Conservation (phyloP, 2,329 filamentous ascomycete species). For the Trichoderma asperellum region DNA sequence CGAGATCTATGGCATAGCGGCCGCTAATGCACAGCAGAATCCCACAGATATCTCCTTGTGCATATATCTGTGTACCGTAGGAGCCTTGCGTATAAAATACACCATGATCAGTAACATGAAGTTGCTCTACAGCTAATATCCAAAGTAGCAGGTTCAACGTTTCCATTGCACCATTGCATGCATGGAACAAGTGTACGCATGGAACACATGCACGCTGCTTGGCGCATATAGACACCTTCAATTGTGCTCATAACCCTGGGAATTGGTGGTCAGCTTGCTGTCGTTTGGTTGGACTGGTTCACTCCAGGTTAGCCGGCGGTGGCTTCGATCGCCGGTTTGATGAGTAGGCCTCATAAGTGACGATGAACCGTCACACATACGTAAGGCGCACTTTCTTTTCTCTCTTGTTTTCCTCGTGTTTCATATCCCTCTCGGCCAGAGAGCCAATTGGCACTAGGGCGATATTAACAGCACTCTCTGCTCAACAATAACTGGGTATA, state of each 20-base stretch:
- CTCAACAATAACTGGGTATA: constrained; percentile 1
- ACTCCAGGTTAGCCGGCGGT: constrained; percentile 12
- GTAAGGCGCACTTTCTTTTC: constrained; percentile 10
- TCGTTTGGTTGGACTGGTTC: constrained; percentile 9
- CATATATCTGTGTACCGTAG: constrained; percentile 13
- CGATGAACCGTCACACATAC: constrained; percentile 26
- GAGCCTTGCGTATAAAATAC: constrained; percentile 13
- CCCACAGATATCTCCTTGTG: constrained; percentile 28
- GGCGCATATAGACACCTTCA: background rate
- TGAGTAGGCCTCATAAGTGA: background rate
- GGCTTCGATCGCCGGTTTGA: constrained; percentile 20
- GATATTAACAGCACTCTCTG: background rate
- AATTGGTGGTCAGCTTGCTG: constrained; percentile 24
- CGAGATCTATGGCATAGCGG: constrained; percentile 42
- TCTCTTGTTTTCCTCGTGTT: background rate
- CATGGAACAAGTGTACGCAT: constrained; percentile 10
- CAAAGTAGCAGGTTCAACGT: background rate
- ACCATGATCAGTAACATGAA: background rate
- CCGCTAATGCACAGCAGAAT: constrained; percentile 41
- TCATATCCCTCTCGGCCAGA: background rate
- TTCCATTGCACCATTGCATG: constrained; percentile 20
- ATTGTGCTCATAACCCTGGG: constrained; percentile 15
- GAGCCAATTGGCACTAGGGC: constrained; percentile 5
- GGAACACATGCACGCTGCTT: constrained; percentile 6
- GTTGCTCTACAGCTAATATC: background rate